Percentiles rank a stretch among this genome's conserved stretches.
These are phyloP conservation scores for Ensete glaucum DNA, from an alignment of 176 grass and related monocot genomes.

Conservation along the genomic window DNA sequence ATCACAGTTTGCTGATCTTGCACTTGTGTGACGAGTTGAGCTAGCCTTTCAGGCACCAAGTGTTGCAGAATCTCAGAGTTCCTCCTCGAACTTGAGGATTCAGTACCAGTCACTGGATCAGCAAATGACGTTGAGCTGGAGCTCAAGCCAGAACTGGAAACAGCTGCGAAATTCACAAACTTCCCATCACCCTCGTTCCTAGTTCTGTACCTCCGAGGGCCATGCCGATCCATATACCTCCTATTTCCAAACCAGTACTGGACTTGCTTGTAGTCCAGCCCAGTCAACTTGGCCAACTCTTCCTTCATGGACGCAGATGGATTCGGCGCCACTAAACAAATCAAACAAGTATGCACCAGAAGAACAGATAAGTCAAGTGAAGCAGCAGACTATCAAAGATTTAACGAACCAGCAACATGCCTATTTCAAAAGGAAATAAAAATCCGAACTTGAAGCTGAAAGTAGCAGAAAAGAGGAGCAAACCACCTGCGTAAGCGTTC, in stretches of 20 bases:
- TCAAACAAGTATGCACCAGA: not conserved
- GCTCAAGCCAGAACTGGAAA: not conserved
- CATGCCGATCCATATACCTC: constrained; percentile 10
- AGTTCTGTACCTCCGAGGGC: constrained; percentile 14
- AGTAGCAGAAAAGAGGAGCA: not conserved
- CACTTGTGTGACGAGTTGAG: not conserved
- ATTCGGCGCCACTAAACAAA: not conserved
- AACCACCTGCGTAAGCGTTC: constrained; percentile 8
- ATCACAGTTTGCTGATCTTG: not conserved
- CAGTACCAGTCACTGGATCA: not conserved
- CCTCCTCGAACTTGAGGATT: not conserved
- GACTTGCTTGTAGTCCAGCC: constrained; percentile 14
- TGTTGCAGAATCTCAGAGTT: constrained; percentile 8
- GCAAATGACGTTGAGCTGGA: not conserved
- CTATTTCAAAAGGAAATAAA: not conserved
- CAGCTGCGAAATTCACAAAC: not conserved
- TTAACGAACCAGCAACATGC: not conserved
- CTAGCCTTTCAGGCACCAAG: not conserved
- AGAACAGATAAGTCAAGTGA: not conserved
- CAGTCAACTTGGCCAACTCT: constrained; percentile 11
- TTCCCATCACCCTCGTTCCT: not conserved
- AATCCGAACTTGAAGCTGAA: not conserved
- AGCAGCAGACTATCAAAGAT: not conserved
- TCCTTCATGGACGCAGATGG: constrained; percentile 19
- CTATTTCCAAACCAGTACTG: constrained; percentile 18